Conservation (phyloP, 306 rosid species). For the Comarum palustre region DNA sequence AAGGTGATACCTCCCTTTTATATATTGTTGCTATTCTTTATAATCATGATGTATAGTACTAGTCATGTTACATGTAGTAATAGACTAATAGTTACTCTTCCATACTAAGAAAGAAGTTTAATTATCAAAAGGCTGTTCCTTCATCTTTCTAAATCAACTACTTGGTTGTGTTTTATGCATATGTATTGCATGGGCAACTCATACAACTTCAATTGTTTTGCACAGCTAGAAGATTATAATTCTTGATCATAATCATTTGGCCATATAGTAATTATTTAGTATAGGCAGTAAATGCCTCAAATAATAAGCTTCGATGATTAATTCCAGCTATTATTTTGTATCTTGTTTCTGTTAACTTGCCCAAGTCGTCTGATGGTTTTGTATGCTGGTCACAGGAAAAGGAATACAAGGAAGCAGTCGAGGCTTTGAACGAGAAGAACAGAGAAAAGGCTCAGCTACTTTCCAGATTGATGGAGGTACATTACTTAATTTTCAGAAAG, state of each 20-base stretch:
- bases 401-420: conserved; percentile 87
- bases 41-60: not conserved
- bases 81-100: not conserved
- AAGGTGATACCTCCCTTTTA: conserved; percentile 44
- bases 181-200: not conserved
- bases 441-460: conserved; percentile 60
- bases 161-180: not conserved
- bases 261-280: no score
- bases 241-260: not conserved
- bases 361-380: not conserved
- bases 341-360: not conserved
- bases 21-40: not conserved
- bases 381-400: conserved; percentile 52
- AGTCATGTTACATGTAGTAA: no score
- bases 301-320: not conserved
- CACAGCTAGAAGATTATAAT: not conserved
- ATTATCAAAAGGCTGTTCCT: not conserved
- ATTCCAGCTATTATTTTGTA: not conserved
- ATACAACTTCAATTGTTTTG: not conserved
- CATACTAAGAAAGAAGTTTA: not conserved
- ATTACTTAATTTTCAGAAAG: not conserved
- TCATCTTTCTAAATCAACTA: not conserved
- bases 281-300: not conserved
- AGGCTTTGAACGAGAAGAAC: conserved; percentile 79
- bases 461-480: conserved; percentile 51